These are phyloP conservation scores for Claviceps sorghi DNA, from an alignment of 2,329 filamentous ascomycete species.

Conservation along the genomic window DNA sequence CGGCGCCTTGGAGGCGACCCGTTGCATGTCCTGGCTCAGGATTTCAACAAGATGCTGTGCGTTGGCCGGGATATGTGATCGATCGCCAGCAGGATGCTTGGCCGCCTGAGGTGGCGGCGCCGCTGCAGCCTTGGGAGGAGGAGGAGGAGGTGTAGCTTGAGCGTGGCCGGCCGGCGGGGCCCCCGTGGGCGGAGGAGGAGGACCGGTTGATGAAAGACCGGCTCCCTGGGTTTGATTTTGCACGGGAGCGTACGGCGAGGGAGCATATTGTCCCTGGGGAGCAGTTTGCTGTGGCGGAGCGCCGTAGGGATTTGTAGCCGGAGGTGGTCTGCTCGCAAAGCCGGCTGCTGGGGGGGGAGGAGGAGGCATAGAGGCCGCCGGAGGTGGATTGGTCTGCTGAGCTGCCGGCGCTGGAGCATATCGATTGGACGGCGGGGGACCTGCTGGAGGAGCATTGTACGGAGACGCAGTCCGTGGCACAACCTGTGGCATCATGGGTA, in stretches of 20 bases:
- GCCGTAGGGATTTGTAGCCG: conserved; percentile 28
- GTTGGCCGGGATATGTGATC: conserved; percentile 68
- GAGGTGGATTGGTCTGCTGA: conserved; percentile 34
- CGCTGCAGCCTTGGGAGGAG: conserved; percentile 31
- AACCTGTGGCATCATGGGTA: conserved; percentile 36
- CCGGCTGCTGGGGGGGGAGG: conserved; percentile 20
- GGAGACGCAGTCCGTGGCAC: conserved; percentile 67
- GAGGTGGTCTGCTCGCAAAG: conserved; percentile 25
- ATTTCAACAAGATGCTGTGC: conserved; percentile 72
- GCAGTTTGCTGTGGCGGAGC: conserved; percentile 32
- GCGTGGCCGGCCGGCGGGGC: conserved; percentile 19
- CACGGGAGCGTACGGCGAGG: conserved; percentile 22
- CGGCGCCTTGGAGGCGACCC: conserved; percentile 74
- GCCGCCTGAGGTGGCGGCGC: conserved; percentile 39
- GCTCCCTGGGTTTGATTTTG: conserved; percentile 29
- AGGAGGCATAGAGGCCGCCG: conserved; percentile 22
- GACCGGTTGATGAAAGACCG: conserved; percentile 20
- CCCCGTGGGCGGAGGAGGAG: conserved; percentile 27
- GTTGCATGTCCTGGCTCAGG: conserved; percentile 70
- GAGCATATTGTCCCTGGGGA: conserved; percentile 20
- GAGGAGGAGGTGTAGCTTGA: conserved; percentile 28
- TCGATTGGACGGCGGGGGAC: conserved; percentile 54
- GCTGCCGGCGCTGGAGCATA: conserved; percentile 56
- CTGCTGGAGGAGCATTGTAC: conserved; percentile 66
- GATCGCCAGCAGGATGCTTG: conserved; percentile 71